phyloP scores from a whole-genome alignment of 371 early-diverging fungal species.

The Catenaria anguillulae region DNA sequence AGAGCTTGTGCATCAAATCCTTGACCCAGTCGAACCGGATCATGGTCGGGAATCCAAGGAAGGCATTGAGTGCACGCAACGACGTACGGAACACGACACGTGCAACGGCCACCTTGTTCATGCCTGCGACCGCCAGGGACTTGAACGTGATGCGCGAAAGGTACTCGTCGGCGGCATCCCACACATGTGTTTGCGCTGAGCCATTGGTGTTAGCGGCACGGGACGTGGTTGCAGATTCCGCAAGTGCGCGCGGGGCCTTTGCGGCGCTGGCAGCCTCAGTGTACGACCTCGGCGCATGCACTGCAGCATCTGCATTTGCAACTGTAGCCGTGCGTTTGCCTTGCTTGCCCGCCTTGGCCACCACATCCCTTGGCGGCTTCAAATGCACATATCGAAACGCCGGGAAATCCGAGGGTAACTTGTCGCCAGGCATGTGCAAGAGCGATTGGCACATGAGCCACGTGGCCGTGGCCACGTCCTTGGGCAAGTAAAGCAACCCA shows the following conservation, averaged over 20 bases:
- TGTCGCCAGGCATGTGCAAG: neutral
- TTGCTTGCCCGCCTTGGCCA: too few species aligned
- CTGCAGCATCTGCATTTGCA: too few species aligned
- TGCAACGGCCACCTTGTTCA: neutral
- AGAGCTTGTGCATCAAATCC: neutral
- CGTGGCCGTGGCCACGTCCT: conserved; percentile 3
- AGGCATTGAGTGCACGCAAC: neutral
- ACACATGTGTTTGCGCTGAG: too few species aligned
- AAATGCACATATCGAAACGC: neutral
- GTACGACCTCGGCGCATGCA: too few species aligned
- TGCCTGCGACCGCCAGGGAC: neutral
- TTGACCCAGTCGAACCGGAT: neutral
- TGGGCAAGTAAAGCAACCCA: neutral
- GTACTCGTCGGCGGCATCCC: neutral
- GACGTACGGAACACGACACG: neutral
- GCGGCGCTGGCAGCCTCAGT: too few species aligned
- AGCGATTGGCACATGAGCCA: conserved; percentile 3
- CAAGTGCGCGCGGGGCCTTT: neutral
- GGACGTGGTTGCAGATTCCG: too few species aligned
- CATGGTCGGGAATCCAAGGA: neutral
- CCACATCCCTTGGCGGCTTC: too few species aligned
- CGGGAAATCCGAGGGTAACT: neutral
- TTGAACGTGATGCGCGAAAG: neutral
- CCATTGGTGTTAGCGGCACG: too few species aligned
- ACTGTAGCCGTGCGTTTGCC: too few species aligned